Conservation (phyloP, 352 stramenopile genomes). For the Pilasporangium apinafurcum region DNA sequence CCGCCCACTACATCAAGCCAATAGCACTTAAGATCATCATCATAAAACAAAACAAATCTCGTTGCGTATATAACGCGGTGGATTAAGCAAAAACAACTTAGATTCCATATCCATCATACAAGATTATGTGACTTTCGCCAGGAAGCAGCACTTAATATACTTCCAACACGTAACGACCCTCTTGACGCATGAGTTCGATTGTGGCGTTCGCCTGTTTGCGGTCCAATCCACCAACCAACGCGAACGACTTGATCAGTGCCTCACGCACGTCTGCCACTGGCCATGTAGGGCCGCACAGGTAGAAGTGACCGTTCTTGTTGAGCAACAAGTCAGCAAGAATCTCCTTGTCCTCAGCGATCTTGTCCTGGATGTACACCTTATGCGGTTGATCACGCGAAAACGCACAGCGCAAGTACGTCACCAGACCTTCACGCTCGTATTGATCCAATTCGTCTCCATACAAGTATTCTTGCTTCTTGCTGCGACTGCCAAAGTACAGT, state of each 20-base stretch:
- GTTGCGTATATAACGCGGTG: no score
- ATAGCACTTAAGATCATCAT: background rate
- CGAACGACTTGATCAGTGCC: conserved; percentile 55
- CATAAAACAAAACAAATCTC: background rate
- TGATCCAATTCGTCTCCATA: conserved; percentile 90
- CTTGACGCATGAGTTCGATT: conserved; percentile 76
- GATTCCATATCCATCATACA: background rate
- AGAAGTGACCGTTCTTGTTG: conserved; percentile 78
- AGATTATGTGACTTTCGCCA: no score
- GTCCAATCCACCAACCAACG: conserved; percentile 37
- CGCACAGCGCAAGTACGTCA: conserved; percentile 79
- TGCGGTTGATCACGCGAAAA: conserved; percentile 87
- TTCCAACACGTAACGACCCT: conserved; percentile 78
- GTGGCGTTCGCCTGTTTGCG: conserved; percentile 62
- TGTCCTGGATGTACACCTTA: conserved; percentile 89
- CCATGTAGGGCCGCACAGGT: conserved; percentile 82
- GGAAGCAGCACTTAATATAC: conserved; percentile 56
- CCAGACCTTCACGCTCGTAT: conserved; percentile 75
- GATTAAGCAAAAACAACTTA: background rate
- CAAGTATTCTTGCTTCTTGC: conserved; percentile 92
- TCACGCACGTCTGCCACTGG: conserved; percentile 71
- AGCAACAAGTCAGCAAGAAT: conserved; percentile 68
- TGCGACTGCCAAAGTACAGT: conserved; percentile 95
- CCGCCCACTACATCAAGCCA: conserved; percentile 24
- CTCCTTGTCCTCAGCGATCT: conserved; percentile 76